Conservation (phyloP, 257 asterid genomes). For the Lycium barbarum region DNA sequence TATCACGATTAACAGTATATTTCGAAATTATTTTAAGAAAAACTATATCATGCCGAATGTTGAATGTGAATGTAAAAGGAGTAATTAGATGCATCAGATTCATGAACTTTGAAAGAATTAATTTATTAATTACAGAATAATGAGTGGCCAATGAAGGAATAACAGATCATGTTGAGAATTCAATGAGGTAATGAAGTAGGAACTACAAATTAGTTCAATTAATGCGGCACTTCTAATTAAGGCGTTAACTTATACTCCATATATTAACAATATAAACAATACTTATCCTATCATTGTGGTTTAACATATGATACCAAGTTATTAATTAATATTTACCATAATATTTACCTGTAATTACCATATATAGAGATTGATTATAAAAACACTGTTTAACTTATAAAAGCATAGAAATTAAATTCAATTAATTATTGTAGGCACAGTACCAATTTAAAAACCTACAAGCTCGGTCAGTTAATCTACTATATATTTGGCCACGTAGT, state of each 20-base stretch:
- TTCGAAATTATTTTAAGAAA: background rate
- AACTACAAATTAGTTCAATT: background rate
- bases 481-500: background rate
- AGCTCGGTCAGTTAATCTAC: background rate
- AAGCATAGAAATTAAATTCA: background rate
- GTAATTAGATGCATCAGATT: no score
- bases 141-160: conserved; percentile 1
- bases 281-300: no score
- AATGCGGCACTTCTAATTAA: background rate
- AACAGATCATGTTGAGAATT: background rate
- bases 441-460: background rate
- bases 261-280: background rate
- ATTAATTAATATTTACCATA: background rate
- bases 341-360: background rate
- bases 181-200: background rate
- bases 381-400: background rate
- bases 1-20: background rate
- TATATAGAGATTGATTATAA: no score
- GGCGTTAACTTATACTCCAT: background rate
- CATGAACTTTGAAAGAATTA: conserved; percentile 8
- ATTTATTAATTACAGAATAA: background rate
- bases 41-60: background rate
- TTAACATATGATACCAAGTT: background rate
- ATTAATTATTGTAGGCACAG: background rate
- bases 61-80: background rate